Base-by-base conservation (phyloP, 352 stramenopile species). In the Phytophthora sp. region DNA sequence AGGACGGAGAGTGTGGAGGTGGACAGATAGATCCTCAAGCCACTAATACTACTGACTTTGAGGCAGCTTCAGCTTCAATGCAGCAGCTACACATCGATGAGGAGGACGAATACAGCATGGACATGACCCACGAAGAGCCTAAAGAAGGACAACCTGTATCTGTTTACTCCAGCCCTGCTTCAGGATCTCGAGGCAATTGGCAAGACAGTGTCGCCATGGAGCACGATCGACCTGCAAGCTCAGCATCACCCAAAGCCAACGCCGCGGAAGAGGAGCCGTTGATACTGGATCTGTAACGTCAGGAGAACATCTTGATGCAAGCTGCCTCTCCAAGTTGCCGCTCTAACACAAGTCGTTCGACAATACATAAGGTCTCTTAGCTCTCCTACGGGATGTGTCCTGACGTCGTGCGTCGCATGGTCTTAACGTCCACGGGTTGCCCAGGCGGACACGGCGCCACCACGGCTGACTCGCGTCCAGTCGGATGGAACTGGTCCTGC, bases 401-500 rank as follows among this genome's bases (percentile, higher is more conserved):
- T 8, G 72, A 84, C 21, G 59, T 66, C n/a, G 68, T 76, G 24
- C 72, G 72, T 39, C 62, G 61, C 49, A 81, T 69, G 15, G 54
- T 27, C 34, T 58, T 66, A 12, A 62, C 28, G 15, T 38, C 42
- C 10, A n/a, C 20, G 13, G n/a, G 32, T 10, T 43, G 45, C 28
- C 50, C 31, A 20, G 15, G 4, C 2, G 20, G 27, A 41, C 43
- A 46, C 4, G 48, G 13, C 11, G 41, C 28, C 20, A 66, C 48
- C 6, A 31, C 52, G 4, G 38, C 37, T 9, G 39, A 46, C 5
- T 61, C 57, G 3, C 41, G 23, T 51, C 37, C 52, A 46, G 51
- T 34, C 6, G 58, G 9, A 15, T 77, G 62, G 26, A 82, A 57
- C 21, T 84, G 70, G 56, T 95, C 87, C 42, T 90, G 80, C 15